These are phyloP conservation scores for Mycena leptocephala DNA, from an alignment of 768 basidiomycete genomes.

Conservation along the genomic window DNA sequence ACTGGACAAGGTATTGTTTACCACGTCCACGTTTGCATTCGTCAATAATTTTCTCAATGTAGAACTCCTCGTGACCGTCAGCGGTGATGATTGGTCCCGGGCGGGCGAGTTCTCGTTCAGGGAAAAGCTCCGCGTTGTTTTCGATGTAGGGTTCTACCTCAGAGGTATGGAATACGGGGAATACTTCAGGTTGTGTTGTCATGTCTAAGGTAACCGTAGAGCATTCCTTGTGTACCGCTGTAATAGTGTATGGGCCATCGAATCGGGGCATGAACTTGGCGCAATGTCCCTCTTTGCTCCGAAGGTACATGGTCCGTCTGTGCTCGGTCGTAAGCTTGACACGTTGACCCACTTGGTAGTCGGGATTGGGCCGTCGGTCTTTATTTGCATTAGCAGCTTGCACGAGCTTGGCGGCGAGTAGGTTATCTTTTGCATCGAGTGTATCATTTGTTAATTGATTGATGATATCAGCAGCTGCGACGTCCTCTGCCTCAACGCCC, in stretches of 20 bases:
- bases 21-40: neutral
- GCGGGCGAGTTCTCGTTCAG: constrained; percentile 45
- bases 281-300: constrained; percentile 37
- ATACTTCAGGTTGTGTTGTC: constrained; percentile 34
- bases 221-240: constrained; percentile 26
- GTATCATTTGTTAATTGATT: constrained; percentile 31
- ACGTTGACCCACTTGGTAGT: constrained; percentile 40
- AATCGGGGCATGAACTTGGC: constrained; percentile 57
- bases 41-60: neutral
- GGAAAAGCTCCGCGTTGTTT: too few species aligned
- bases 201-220: constrained; percentile 45
- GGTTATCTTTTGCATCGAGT: constrained; percentile 44
- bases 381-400: constrained; percentile 43
- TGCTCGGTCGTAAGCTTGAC: constrained; percentile 50
- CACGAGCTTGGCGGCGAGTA: constrained; percentile 43
- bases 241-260: constrained; percentile 47
- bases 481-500: neutral
- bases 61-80: neutral
- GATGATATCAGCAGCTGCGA: neutral
- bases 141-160: constrained; percentile 38
- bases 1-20: neutral
- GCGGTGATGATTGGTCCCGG: constrained; percentile 41
- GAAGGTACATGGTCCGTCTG: constrained; percentile 39
- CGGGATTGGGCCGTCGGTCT: too few species aligned
- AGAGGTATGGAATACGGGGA: constrained; percentile 53